Conservation (phyloP, 2,329 filamentous ascomycete genomes). For the Phoma sp. region DNA sequence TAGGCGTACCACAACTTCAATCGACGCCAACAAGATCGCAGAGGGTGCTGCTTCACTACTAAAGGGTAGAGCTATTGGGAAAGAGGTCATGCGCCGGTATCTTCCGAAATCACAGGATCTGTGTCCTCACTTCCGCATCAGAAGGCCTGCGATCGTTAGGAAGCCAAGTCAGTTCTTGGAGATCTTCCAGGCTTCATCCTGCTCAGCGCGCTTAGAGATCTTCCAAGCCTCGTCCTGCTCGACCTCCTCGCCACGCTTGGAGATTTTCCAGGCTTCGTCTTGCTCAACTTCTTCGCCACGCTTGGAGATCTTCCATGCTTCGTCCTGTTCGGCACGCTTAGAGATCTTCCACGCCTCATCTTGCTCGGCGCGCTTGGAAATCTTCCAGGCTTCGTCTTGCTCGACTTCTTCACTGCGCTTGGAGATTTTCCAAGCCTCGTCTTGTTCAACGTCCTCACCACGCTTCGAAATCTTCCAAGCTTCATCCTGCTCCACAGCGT, state of each 20-base stretch:
- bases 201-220: background rate
- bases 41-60: conserved; percentile 4
- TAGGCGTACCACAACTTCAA: background rate
- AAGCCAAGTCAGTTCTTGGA: background rate
- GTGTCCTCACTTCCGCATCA: too few species aligned
- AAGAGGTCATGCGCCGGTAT: background rate
- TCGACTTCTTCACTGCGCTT: background rate
- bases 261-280: background rate
- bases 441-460: background rate
- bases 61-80: background rate
- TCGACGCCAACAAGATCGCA: background rate
- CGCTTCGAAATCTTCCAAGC: background rate
- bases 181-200: background rate
- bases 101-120: too few species aligned
- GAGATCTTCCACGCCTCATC: background rate
- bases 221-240: background rate
- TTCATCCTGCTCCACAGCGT: background rate
- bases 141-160: too few species aligned
- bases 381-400: background rate
- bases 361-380: background rate
- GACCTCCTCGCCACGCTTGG: background rate
- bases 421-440: background rate
- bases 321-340: background rate
- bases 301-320: background rate
- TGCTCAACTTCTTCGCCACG: background rate